Percentiles rank a stretch among this genome's conserved stretches.
Conservation (phyloP, 345 rosid genomes). For the Linum trigynum region DNA sequence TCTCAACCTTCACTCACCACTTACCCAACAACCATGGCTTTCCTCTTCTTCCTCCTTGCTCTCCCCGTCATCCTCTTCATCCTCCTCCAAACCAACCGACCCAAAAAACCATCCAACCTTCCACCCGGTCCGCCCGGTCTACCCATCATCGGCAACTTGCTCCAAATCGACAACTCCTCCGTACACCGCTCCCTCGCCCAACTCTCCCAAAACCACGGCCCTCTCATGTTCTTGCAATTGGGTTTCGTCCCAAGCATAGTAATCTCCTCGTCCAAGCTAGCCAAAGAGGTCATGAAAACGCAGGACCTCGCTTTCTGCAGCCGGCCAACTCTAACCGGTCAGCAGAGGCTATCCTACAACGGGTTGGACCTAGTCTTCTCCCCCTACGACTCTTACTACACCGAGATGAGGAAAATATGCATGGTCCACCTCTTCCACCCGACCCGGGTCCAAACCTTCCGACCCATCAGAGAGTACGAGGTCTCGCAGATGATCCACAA, state of each 20-base stretch:
- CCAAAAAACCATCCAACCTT: background rate
- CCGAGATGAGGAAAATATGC: background rate
- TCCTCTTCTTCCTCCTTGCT: background rate
- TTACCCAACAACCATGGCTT: no score
- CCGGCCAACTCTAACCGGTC: background rate
- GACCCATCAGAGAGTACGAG: background rate
- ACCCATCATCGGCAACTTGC: background rate
- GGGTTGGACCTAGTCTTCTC: background rate
- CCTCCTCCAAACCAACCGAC: background rate
- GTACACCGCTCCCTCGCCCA: background rate
- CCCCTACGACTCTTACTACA: background rate
- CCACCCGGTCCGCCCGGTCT: background rate
- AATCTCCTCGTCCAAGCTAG: background rate
- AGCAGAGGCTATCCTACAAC: background rate
- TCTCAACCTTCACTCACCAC: no score
- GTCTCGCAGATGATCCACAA: background rate
- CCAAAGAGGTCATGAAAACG: background rate
- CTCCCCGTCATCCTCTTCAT: background rate
- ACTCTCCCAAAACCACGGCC: background rate
- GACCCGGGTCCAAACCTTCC: background rate
- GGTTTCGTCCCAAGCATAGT: background rate
- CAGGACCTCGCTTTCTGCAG: background rate
- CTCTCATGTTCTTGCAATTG: background rate
- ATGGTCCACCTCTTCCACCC: background rate
- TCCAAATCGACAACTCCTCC: background rate